Evolutionary conservation across 2,329 filamentous ascomycete species (phyloP), one percentile per base, ranked within the genome.

Genomic region (Cryphonectria parasitica): DNA sequence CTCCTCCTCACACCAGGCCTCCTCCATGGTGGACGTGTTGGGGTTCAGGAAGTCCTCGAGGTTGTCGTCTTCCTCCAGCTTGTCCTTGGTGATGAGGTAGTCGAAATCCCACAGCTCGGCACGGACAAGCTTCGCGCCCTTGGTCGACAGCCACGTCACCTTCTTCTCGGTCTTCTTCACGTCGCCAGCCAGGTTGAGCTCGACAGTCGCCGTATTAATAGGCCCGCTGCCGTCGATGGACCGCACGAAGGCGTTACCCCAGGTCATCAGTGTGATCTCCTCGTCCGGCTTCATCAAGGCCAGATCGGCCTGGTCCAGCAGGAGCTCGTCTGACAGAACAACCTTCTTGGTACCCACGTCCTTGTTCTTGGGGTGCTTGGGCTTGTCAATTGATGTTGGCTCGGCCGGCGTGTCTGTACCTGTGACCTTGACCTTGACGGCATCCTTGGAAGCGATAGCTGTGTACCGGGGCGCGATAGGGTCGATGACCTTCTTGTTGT

Each of bases 91-190:
- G 78, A 98, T 92, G 64, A 98, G 87, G 83, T 97, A 95, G 82
- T 97, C 95, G 79, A 98, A 98, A 75, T 98, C 94, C 82, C 95
- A 95, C 15, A 97, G 87, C 81, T 97, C 93, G 31, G 96, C 90
- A 10, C 91, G 90, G 19, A 97, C 86, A 0, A 97, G 87, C 71
- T 92, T 88, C 82, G 95, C 92, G 61, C 88, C 88, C 75, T 93
- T 89, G 0, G 87, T 88, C 1, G 93, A 91, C 64, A 98, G 84
- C 95, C 95, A 98, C 0, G 95, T 98, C 52, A 98, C 89, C 86
- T 98, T 98, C 89, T 98, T 98, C 78, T 94, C 90, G 0, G 95
- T 98, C 78, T 93, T 91, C 86, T 97, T 97, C 81, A 98, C 93
- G 80, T 98, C 95, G 69, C 95, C 95, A 76, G 92, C 89, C 65